These are phyloP conservation scores for Smittium culicis DNA, from an alignment of 371 early-diverging fungal species.

Conservation along the genomic window DNA sequence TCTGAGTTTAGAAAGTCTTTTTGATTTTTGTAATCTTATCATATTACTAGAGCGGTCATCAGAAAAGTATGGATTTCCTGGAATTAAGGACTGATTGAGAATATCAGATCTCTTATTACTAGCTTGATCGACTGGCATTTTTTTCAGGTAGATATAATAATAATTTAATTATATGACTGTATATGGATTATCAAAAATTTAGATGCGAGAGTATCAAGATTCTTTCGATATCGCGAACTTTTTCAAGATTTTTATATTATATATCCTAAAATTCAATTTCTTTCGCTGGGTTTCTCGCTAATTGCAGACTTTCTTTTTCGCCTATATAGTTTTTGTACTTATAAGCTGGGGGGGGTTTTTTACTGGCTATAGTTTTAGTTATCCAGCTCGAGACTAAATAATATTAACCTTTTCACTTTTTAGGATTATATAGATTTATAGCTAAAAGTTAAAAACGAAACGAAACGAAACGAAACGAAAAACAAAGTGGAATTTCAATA, in stretches of 20 bases:
- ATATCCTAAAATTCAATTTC: too few relatives aligned
- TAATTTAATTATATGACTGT: background rate
- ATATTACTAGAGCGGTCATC: slow-evolving; percentile 5
- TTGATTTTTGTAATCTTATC: slow-evolving; percentile 10
- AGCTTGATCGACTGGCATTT: background rate
- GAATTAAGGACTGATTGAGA: background rate
- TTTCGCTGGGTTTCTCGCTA: too few relatives aligned
- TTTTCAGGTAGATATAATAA: background rate
- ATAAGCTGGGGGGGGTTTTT: too few relatives aligned
- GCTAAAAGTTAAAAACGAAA: too few relatives aligned
- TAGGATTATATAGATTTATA: too few relatives aligned
- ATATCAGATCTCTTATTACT: background rate
- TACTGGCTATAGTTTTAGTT: too few relatives aligned
- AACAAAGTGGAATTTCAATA: too few relatives aligned
- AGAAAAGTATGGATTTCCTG: background rate
- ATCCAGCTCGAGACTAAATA: too few relatives aligned
- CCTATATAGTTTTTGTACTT: too few relatives aligned
- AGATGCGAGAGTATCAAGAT: background rate
- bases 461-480: too few relatives aligned
- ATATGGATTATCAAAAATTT: background rate
- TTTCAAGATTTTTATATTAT: background rate
- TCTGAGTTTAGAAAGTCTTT: slow-evolving; percentile 7
- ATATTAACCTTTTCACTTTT: too few relatives aligned
- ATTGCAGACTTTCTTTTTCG: too few relatives aligned
- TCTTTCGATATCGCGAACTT: background rate